Evolutionary conservation across 306 rosid species (phyloP).

Genomic region (Inga oerstediana): DNA sequence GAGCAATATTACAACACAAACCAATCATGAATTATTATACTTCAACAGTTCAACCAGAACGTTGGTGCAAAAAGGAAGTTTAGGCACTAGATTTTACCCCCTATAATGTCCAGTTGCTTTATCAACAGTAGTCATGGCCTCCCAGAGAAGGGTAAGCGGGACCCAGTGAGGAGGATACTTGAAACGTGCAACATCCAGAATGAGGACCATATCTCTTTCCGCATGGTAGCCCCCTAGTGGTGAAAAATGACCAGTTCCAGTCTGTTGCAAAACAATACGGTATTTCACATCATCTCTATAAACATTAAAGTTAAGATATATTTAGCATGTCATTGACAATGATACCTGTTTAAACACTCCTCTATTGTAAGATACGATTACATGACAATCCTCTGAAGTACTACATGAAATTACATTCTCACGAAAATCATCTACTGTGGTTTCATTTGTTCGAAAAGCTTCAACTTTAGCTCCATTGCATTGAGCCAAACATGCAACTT

Average conservation of each 20-base stretch:
- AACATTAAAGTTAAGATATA: neutral
- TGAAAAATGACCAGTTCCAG: constrained; percentile 93
- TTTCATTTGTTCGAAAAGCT: constrained; percentile 60
- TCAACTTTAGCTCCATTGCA: constrained; percentile 86
- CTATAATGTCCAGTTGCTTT: constrained; percentile 66
- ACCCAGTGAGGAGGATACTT: constrained; percentile 99
- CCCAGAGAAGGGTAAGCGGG: constrained; percentile 84
- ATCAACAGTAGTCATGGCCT: constrained; percentile 76
- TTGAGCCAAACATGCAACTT: constrained; percentile 87
- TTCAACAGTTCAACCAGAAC: neutral
- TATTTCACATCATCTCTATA: constrained; percentile 17
- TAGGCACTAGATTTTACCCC: constrained; percentile 54
- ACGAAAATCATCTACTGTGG: constrained; percentile 65
- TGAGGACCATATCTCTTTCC: constrained; percentile 81
- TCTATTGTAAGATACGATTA: constrained; percentile 76
- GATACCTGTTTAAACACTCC: constrained; percentile 67
- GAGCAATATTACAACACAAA: neutral
- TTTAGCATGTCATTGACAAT: neutral
- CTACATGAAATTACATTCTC: constrained; percentile 49
- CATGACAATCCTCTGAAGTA: constrained; percentile 65
- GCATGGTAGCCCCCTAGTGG: constrained; percentile 92
- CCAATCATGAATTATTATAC: neutral
- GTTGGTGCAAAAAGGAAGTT: neutral
- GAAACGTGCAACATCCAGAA: constrained; percentile 94
- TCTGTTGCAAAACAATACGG: constrained; percentile 54